Evolutionary conservation across 805 yeast species (phyloP).

Genomic region (Lachancea dasiensis): DNA sequence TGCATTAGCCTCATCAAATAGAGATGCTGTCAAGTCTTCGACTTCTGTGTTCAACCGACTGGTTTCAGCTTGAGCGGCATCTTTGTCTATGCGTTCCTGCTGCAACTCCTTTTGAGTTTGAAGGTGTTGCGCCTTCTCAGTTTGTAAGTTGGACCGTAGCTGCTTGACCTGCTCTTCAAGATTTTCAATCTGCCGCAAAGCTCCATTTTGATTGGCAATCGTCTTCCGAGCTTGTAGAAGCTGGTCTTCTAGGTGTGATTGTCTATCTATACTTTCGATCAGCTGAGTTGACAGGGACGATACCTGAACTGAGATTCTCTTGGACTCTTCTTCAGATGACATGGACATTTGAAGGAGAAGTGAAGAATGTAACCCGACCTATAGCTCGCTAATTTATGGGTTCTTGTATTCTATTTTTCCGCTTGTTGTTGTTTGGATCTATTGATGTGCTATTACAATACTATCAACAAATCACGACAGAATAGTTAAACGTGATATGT

Average conservation of each 20-base stretch:
- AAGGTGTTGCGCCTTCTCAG: slow-evolving; percentile 22
- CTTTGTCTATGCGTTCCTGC: slow-evolving; percentile 34
- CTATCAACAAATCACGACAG: no score
- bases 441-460: no score
- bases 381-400: no score
- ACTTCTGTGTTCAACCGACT: slow-evolving; percentile 62
- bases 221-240: slow-evolving; percentile 38
- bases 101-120: slow-evolving; percentile 19
- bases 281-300: slow-evolving; percentile 52
- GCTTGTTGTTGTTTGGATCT: no score
- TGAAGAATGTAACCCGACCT: no score
- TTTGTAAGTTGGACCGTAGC: slow-evolving; percentile 15
- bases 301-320: slow-evolving; percentile 49
- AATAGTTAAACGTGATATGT: no score
- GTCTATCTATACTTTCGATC: slow-evolving; percentile 54
- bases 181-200: slow-evolving; percentile 20
- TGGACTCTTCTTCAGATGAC: slow-evolving; percentile 32
- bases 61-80: slow-evolving; percentile 53
- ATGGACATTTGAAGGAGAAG: no score
- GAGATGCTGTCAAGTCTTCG: slow-evolving; percentile 69
- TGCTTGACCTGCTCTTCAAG: slow-evolving; percentile 32
- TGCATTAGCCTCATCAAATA: slow-evolving; percentile 77
- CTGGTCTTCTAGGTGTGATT: slow-evolving; percentile 48
- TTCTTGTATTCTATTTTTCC: background rate
- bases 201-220: slow-evolving; percentile 24